These are phyloP conservation scores for Cercospora sp. DNA, from an alignment of 2,329 filamentous ascomycete species.

Conservation along the genomic window DNA sequence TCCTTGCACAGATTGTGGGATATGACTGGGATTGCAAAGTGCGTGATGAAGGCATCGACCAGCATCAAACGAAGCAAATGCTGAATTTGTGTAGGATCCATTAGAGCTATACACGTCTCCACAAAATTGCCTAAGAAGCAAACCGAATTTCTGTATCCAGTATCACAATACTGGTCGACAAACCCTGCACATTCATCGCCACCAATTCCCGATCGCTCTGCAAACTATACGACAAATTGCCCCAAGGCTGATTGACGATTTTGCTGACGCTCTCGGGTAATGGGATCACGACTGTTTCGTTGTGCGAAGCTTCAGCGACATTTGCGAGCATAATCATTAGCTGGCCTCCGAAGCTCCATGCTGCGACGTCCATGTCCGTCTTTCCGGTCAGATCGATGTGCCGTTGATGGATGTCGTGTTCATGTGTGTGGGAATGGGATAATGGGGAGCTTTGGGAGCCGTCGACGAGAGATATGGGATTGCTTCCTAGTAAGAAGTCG, in stretches of 20 bases:
- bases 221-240: constrained; percentile 26
- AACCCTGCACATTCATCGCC: constrained; percentile 19
- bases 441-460: not conserved
- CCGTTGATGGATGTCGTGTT: not conserved
- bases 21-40: not conserved
- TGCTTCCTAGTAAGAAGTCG: constrained; percentile 42
- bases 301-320: constrained; percentile 16
- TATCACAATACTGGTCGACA: constrained; percentile 31
- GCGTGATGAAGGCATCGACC: too few relatives aligned
- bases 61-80: not conserved
- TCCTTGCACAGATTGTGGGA: not conserved
- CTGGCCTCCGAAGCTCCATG: constrained; percentile 24
- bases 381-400: not conserved
- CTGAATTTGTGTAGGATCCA: too few relatives aligned
- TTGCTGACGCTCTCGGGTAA: constrained; percentile 22
- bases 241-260: constrained; percentile 30
- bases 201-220: constrained; percentile 15
- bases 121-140: constrained; percentile 3
- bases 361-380: constrained; percentile 27
- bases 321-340: constrained; percentile 31
- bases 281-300: constrained; percentile 18
- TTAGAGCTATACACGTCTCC: too few relatives aligned
- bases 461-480: constrained; percentile 25
- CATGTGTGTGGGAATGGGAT: not conserved
- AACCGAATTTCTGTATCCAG: constrained; percentile 13